Base-by-base conservation (phyloP, 345 rosid genomes). In the Reutealis trisperma region DNA sequence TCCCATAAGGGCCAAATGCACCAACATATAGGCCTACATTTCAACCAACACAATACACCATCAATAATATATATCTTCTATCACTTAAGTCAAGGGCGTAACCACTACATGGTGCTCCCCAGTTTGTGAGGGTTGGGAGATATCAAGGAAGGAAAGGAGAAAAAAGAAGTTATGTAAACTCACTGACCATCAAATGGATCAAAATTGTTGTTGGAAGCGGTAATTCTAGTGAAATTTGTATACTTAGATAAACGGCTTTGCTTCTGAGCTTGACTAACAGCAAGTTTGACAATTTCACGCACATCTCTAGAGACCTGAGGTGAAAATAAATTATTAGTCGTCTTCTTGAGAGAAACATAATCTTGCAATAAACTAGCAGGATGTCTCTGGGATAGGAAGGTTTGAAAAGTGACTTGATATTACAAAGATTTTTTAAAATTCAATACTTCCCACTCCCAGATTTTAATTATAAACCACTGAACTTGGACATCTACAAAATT, bases 1-100 rank as follows among this genome's bases (percentile, higher is more conserved):
- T 87, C 70, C 99, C 97, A 80, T 90, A 92, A 66, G 99, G 99
- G 55, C 99, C 98, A 76, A 95, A 95, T 16, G 98, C 92, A 82
- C 99, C 99, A 51, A 95, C 93, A 80, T 90, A 95, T 30, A 93
- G 86, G 77, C 99, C 99, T 95, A 79, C 79, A 80, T 30, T 76
- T 82, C 69, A 81, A 82, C 63, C 45, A 76, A 60, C 45, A 59
- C 47, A 41, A 44, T 47, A 72, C 30, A 32, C 15, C 67, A 60
- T 47, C 67, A 70, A n/a, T 42, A 34, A n/a, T 42, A 34, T 21
- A 51, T 37, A 30, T 51, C 22, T 62, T 44, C 14, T 21, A 27
- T 63, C 47, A 59, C 57, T 27, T 72, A 72, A 15, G 49, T 63
- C 42, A 64, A 77, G 65, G 68, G 71, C 1, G 8, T 5, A 5